Conservation (phyloP, 2,329 filamentous ascomycete genomes). For the Botrytis hyacinthi region DNA sequence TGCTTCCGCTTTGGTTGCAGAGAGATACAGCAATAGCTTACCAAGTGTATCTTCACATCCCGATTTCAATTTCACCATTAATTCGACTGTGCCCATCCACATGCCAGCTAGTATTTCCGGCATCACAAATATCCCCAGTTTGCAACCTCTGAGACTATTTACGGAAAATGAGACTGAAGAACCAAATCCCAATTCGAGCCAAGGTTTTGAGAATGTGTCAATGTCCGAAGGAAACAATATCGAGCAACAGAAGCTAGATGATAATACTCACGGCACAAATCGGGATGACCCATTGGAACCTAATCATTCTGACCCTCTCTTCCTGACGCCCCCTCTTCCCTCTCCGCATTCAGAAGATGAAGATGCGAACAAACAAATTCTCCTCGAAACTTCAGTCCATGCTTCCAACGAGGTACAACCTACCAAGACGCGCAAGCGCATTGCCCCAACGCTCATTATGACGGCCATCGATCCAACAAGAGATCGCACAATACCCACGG, state of each 20-base stretch:
- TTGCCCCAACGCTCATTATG: slow-evolving; percentile 37
- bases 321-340: not conserved
- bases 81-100: slow-evolving; percentile 15
- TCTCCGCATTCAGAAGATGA: not conserved
- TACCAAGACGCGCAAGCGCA: slow-evolving; percentile 38
- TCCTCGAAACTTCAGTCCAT: too few species aligned
- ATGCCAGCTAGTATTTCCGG: not conserved
- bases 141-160: slow-evolving; percentile 3
- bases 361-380: not conserved
- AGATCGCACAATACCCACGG: slow-evolving; percentile 30
- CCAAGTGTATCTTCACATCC: not conserved
- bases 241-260: slow-evolving; percentile 9
- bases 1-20: not conserved
- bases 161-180: not conserved
- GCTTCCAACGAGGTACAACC: not conserved
- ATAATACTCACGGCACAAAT: not conserved
- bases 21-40: not conserved
- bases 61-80: slow-evolving; percentile 18
- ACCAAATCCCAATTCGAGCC: not conserved
- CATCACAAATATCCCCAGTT: not conserved
- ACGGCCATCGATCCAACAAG: slow-evolving; percentile 28
- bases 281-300: not conserved
- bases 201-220: not conserved
- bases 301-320: not conserved
- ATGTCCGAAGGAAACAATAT: not conserved